A percentile compares a stretch with the other conserved stretches of the same genome.
Evolutionary conservation across 139 green algal species (phyloP).

Genomic region (Nannochloris sp.): DNA sequence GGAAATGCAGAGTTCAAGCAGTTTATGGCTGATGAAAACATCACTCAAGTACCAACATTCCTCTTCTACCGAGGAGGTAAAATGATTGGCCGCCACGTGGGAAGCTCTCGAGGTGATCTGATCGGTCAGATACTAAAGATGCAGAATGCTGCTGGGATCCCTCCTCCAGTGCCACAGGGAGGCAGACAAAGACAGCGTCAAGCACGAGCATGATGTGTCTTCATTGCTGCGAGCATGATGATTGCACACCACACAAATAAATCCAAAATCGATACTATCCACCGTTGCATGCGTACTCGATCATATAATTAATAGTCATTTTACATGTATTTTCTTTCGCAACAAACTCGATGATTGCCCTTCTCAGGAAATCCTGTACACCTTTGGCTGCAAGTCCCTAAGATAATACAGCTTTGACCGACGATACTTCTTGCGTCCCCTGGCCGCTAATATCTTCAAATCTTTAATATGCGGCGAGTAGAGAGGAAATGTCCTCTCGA

Average conservation of each 20-base stretch:
- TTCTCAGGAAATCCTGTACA: constrained; percentile 18
- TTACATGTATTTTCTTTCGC: background rate
- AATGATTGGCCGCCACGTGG: constrained; percentile 60
- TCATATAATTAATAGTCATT: background rate
- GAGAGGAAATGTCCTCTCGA: constrained; percentile 51
- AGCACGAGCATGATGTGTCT: background rate
- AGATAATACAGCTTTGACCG: constrained; percentile 56
- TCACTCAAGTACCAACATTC: constrained; percentile 68
- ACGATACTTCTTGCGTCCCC: constrained; percentile 13
- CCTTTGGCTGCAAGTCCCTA: constrained; percentile 25
- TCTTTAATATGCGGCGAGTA: constrained; percentile 42
- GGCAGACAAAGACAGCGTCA: background rate
- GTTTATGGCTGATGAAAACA: constrained; percentile 27
- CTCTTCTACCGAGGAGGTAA: constrained; percentile 68
- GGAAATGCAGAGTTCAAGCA: constrained; percentile 27
- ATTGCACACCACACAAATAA: too few species aligned
- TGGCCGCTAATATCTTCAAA: constrained; percentile 30
- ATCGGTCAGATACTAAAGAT: constrained; percentile 71
- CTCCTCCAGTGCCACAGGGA: constrained; percentile 18
- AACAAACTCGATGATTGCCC: background rate
- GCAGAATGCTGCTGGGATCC: constrained; percentile 33
- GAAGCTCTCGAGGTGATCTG: constrained; percentile 66
- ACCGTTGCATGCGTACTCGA: background rate
- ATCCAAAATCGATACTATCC: too few species aligned
- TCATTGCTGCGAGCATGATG: too few species aligned